These are phyloP conservation scores for Citrus unshiu DNA, from an alignment of 345 rosid genomes.

Conservation along the genomic window DNA sequence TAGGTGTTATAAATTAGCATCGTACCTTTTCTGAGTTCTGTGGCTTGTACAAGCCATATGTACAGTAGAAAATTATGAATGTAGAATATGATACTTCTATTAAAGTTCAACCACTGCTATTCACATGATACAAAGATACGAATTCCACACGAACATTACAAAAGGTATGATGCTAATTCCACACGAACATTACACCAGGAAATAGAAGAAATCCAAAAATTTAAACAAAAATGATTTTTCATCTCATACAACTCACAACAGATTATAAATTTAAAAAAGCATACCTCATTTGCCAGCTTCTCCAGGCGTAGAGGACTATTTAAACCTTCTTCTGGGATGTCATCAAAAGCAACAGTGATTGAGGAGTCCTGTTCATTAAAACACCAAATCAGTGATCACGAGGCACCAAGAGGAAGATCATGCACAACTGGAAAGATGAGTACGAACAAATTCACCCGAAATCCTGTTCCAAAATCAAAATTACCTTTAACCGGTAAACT, in stretches of 20 bases:
- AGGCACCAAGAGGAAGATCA: conserved; percentile 5
- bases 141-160: neutral
- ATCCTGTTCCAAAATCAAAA: neutral
- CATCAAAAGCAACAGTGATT: conserved; percentile 84
- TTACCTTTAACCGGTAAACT: conserved; percentile 78
- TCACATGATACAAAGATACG: neutral
- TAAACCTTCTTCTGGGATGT: conserved; percentile 86
- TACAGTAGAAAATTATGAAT: neutral
- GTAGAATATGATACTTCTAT: neutral
- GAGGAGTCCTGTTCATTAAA: conserved; percentile 59
- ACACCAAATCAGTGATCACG: neutral
- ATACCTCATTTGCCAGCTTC: conserved; percentile 94
- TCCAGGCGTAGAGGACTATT: conserved; percentile 73
- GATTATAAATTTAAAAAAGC: neutral
- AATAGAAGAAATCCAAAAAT: conserved; percentile 10
- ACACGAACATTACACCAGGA: neutral
- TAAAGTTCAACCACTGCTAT: neutral
- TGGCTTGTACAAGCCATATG: neutral
- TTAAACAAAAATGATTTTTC: neutral
- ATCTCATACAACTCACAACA: conserved; percentile 1
- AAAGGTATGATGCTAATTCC: neutral
- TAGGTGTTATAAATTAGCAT: neutral
- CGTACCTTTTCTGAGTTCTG: neutral
- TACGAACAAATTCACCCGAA: neutral
- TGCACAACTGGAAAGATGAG: conserved; percentile 2